Evolutionary conservation across 2,329 filamentous ascomycete genomes (phyloP), one percentile per base, ranked within the genome.

Genomic region (Penicillium sp.): DNA sequence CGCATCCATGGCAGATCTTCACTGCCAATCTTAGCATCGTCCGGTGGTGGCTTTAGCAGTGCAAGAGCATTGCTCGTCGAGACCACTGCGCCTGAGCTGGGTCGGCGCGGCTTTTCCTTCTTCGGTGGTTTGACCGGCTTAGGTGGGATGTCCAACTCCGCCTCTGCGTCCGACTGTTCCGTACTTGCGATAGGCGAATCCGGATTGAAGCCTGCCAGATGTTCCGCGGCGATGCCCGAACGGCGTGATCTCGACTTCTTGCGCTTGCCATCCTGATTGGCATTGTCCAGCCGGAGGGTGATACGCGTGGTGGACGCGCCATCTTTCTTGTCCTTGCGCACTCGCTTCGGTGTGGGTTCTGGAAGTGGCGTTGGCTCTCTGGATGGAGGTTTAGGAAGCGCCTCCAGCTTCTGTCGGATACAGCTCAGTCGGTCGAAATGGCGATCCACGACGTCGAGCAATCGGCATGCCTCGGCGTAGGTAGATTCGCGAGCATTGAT

Each of bases 1-100:
- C 86, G 85, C 68, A 86, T 80, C 87, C 87, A 89, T 1, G 87
- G 87, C 63, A 84, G 78, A 76, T 85, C 84, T 70, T 84, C 84
- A 75, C 86, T 88, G 50, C 87, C 87, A 26, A 84, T 80, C 58
- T 79, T 79, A 8, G 87, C 86, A 72, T 88, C 84, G 22, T 82
- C 76, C 15, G 87, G 87, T 10, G 87, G 87, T 17, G 86, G 85
- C 15, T 84, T 83, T 22, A 88, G 78, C 65, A 84, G 78, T 5
- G 86, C 84, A 50, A 88, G 77, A 4, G 86, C 86, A 73, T 86
- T 87, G 68, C 85, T 87, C 12, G 85, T 88, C 24, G 86, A 88
- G 50, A 87, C 62, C 17, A 50, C 65, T 2, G 30, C 62, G 5
- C 63, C 68, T 19, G 65, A 62, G 49, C 71, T 71, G 3, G 66